A percentile compares a stretch with the other conserved stretches of the same genome.
Conservation (phyloP, 768 basidiomycete species). For the Roridomyces roridus region DNA sequence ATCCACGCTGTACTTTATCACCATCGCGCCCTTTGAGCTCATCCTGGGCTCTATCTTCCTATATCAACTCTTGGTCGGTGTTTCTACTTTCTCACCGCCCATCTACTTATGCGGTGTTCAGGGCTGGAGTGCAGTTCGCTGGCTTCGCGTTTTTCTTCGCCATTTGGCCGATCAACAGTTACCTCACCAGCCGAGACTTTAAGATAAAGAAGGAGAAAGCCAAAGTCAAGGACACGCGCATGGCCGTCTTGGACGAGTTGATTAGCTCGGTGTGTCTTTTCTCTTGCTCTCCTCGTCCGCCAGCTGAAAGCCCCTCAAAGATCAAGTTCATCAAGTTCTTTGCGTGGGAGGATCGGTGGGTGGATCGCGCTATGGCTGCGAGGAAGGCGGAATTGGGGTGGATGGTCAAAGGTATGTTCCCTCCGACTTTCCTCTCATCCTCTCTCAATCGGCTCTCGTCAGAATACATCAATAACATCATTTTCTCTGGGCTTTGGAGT, state of each 20-base stretch:
- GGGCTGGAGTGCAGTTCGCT: constrained; percentile 72
- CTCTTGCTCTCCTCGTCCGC: background rate
- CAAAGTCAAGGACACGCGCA: constrained; percentile 74
- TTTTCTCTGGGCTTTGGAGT: constrained; percentile 12
- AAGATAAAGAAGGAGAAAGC: constrained; percentile 65
- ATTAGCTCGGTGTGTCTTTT: constrained; percentile 60
- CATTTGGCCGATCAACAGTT: constrained; percentile 74
- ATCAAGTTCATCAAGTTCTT: constrained; percentile 86
- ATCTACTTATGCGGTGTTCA: constrained; percentile 51
- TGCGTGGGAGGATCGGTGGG: constrained; percentile 82
- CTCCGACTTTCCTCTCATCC: background rate
- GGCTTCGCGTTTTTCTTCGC: constrained; percentile 72
- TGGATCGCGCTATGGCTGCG: constrained; percentile 64
- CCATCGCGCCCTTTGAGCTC: constrained; percentile 18
- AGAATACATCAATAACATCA: background rate
- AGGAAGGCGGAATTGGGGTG: constrained; percentile 75
- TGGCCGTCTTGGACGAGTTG: constrained; percentile 79
- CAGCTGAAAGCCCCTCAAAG: constrained; percentile 30
- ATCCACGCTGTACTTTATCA: constrained; percentile 50
- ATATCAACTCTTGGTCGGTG: constrained; percentile 63
- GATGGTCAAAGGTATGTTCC: constrained; percentile 66
- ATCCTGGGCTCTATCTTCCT: constrained; percentile 17
- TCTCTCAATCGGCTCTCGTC: background rate
- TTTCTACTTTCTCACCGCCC: constrained; percentile 36
- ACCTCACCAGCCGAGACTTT: constrained; percentile 62